Evolutionary conservation across 164 flowering plant species (phyloP), one percentile per base, ranked within the genome.

Genomic region (Stephania yunnanensis): DNA sequence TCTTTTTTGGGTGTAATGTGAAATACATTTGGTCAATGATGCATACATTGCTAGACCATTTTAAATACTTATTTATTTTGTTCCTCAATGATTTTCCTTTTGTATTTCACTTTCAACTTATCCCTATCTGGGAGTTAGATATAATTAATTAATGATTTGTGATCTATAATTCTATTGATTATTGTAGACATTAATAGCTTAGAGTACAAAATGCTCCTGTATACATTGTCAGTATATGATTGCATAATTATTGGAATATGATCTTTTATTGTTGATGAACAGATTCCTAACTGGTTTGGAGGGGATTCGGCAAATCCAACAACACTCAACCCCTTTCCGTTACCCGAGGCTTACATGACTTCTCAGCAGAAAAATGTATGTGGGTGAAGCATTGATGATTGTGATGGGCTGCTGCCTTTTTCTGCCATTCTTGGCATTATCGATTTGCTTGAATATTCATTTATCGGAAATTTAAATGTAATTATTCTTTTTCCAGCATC

Each of bases 201-300:
- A 55, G 11, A 13, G 63, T 55, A 17, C 6, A 55, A 55, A 55
- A 1, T 6, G 19, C 63, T 17, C 1, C 63, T 55, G 63, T 4
- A 36, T 36, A 58, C 65, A 58, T 58, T 17, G 65, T 19, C n/a
- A 53, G 4, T 58, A 17, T 52, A 4, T 66, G 25, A 2, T 20
- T 42, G 64, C 22, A 15, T 44, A 74, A 74, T 12, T 31, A 20
- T 68, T 50, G 15, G 31, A 20, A n/a, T 48, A 30, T 44, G 7
- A 68, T 15, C 22, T 70, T 71, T 79, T 53, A n/a, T 8, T 77
- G 52, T 31, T 79, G 75, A 68, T 80, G 46, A 36, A 53, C 89
- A 96, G 99, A 91, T 96, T 81, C 99, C 99, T 42, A 87, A 85
- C 73, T 92, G 95, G 94, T 82, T 85, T 85, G 91, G 77, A 64